Evolutionary conservation across 805 yeast species (phyloP).

Genomic region (Metschnikowia colocasiae): DNA sequence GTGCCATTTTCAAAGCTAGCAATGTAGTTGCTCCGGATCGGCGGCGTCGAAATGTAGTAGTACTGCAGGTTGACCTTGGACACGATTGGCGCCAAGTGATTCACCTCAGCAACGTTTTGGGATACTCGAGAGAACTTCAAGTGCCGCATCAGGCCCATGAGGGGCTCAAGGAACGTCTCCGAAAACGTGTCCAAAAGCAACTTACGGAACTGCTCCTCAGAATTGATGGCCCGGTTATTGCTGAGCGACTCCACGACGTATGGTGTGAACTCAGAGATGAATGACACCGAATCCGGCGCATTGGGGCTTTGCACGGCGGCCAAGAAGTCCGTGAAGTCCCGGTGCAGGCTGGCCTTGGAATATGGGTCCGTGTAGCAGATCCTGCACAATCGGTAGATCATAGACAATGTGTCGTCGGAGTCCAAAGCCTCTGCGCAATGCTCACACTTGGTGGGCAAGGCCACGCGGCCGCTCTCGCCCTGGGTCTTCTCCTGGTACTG

Average conservation of each 20-base stretch:
- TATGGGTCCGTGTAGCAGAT: constrained; percentile 31
- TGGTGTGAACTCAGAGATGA: constrained; percentile 17
- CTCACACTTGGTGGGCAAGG: constrained; percentile 24
- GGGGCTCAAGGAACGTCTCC: constrained; percentile 37
- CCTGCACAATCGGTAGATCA: constrained; percentile 27
- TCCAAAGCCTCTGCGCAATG: constrained; percentile 25
- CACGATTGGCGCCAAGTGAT: constrained; percentile 16
- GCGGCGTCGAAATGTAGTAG: constrained; percentile 19
- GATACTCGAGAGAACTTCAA: constrained; percentile 28
- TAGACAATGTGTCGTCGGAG: constrained; percentile 23
- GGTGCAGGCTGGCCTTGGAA: constrained; percentile 23
- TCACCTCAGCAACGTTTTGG: constrained; percentile 27
- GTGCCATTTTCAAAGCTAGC: constrained; percentile 11
- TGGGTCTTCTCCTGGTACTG: constrained; percentile 18
- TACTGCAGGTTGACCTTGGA: constrained; percentile 19
- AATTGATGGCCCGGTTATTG: constrained; percentile 20
- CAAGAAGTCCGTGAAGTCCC: constrained; percentile 28
- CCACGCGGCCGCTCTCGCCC: constrained; percentile 17
- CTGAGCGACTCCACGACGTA: constrained; percentile 23
- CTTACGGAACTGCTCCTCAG: constrained; percentile 35
- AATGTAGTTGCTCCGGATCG: constrained; percentile 13
- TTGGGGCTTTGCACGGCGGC: constrained; percentile 20
- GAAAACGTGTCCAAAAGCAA: constrained; percentile 32
- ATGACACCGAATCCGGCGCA: constrained; percentile 14
- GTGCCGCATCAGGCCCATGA: constrained; percentile 32